These are phyloP conservation scores for Trypanosoma boissoni DNA, from an alignment of 208 protist genomes.

Conservation along the genomic window DNA sequence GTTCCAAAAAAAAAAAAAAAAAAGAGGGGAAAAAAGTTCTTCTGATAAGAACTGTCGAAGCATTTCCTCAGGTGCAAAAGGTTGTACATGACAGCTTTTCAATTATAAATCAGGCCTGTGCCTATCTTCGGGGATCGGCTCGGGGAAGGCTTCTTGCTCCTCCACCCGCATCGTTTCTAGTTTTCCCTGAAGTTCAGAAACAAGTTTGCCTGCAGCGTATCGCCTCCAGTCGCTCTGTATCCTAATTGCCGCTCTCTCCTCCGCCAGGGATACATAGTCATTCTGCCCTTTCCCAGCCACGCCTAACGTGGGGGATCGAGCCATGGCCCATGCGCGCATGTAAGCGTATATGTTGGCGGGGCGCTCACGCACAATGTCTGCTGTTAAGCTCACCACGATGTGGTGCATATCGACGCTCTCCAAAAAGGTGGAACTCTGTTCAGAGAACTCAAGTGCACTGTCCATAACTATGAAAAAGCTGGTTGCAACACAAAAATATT, in stretches of 20 bases:
- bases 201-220: conserved; percentile 1
- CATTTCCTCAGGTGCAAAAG: not conserved
- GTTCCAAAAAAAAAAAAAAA: not conserved
- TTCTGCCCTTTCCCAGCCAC: not conserved
- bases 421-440: conserved; percentile 15
- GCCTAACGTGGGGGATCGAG: conserved; percentile 2
- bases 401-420: conserved; percentile 22
- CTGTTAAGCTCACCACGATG: conserved; percentile 28
- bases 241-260: conserved; percentile 15
- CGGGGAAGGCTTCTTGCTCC: not conserved
- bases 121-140: not conserved
- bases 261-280: not conserved
- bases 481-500: too few species aligned
- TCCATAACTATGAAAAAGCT: conserved; percentile 2
- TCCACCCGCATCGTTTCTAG: not conserved
- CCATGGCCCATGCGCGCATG: conserved; percentile 39
- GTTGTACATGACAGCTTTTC: too few species aligned
- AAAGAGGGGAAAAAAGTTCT: not conserved
- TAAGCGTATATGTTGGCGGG: conserved; percentile 43
- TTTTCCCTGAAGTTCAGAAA: not conserved
- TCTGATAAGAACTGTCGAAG: not conserved
- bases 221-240: conserved; percentile 25
- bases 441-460: conserved; percentile 25
- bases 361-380: conserved; percentile 26
- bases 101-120: not conserved